Evolutionary conservation across 202 grass and related monocot species (phyloP).

Genomic region (Eragrostis tef): DNA sequence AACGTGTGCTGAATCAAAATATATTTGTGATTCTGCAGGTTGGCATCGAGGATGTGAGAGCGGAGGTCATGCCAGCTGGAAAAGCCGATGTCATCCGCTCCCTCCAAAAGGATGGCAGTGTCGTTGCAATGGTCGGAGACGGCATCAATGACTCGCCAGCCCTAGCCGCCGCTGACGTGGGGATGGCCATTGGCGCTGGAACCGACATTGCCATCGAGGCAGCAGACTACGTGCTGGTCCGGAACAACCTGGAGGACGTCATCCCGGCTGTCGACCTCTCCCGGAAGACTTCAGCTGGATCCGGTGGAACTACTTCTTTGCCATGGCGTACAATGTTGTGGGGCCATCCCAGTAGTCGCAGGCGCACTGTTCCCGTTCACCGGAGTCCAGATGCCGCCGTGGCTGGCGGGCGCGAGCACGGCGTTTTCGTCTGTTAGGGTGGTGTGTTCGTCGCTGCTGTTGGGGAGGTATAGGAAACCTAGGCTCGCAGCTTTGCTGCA

Average conservation of each 20-base stretch:
- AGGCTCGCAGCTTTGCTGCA: constrained; percentile 86
- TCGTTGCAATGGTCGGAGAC: constrained; percentile 90
- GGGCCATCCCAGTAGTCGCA: constrained; percentile 79
- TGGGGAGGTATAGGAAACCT: constrained; percentile 90
- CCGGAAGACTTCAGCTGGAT: constrained; percentile 90
- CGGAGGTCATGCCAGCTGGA: constrained; percentile 85
- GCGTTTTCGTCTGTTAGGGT: constrained; percentile 88
- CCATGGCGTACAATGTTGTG: constrained; percentile 77
- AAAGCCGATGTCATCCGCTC: constrained; percentile 79
- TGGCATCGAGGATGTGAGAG: constrained; percentile 85
- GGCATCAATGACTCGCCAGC: constrained; percentile 98
- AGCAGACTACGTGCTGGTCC: constrained; percentile 87
- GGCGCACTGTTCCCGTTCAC: constrained; percentile 81
- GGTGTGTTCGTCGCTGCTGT: constrained; percentile 84
- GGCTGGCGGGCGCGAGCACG: constrained; percentile 90
- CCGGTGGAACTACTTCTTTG: constrained; percentile 97
- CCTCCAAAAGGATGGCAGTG: constrained; percentile 78
- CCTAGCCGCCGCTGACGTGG: constrained; percentile 76
- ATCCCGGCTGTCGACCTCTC: constrained; percentile 95
- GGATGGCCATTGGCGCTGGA: constrained; percentile 89
- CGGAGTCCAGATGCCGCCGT: constrained; percentile 81
- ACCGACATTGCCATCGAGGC: constrained; percentile 94
- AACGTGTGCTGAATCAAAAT: neutral
- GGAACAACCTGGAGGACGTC: constrained; percentile 88
- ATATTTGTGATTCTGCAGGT: constrained; percentile 53